Base-by-base conservation (phyloP, 106 monocot genomes). In the Dendrobium nobile region DNA sequence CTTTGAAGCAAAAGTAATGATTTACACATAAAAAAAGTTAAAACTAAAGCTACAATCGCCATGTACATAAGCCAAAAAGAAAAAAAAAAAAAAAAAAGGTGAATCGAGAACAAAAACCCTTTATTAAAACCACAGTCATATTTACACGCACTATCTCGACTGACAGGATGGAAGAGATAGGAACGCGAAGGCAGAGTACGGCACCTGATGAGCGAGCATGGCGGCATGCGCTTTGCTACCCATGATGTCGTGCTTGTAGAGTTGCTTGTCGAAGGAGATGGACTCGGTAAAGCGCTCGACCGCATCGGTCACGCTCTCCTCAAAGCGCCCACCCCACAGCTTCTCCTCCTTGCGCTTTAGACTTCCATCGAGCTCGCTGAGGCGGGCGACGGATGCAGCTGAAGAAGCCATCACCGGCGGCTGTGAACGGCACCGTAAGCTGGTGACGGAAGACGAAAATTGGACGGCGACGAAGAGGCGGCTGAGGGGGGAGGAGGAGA, bases 201-300 rank as follows among this genome's bases (percentile, higher is more conserved):
- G 19, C 41, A 94, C 97, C 98, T 95, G 92, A 2, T 88, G 82
- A 17, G 95, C 98, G 26, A 98, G 98, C 98, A 98, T 98, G 56
- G 81, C 27, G 76, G 94, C 98, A 77, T 98, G 98, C 27, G 98
- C 98, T 55, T 81, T 84, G 84, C 98, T 98, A 6, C 94, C 98
- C 79, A 74, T 82, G 76, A 98, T 95, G 82, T 98, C 98, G 27
- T 95, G 92, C 82, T 91, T 91, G 92, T 98, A 98, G 65, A 98
- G 94, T 27, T 72, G 79, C 85, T 92, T 92, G 79, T 98, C 97
- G 83, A 84, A 92, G 41, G 97, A 94, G 61, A 97, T 80, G 26
- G 97, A 98, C 89, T 98, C 97, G 78, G 88, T 91, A 85, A 98
- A 98, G 47, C 79, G 83, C 85, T 94, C 94, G 19, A 94, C 92